Evolutionary conservation across 495 filamentous ascomycete species (phyloP), one percentile per base, ranked within the genome.

Genomic region (Hyaloscypha bicolor): DNA sequence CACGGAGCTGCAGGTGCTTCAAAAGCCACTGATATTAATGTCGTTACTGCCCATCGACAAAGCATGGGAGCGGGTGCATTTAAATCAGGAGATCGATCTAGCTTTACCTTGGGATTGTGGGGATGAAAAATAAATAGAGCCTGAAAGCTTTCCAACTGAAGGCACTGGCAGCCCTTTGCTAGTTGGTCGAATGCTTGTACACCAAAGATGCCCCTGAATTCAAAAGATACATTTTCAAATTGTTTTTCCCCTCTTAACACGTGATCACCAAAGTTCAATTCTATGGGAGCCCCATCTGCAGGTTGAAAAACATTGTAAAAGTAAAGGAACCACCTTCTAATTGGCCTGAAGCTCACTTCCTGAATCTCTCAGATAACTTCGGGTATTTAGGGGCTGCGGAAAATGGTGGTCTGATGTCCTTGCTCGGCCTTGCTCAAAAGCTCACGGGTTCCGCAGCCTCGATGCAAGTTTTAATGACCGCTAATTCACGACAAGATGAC

Each of bases 61-160:
- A 89, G 86, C 73, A 78, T 88, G 71, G 86, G 85, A 22, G 82
- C 88, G 0, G 68, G 51, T 16, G 65, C 82, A 62, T 69, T 74
- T 14, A 71, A 67, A 48, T 30, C 68, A 57, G 79, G 80, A 25
- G 85, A 89, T 73, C 82, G 84, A 67, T 83, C 79, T 35, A 89
- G 86, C 66, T 96, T 91, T 92, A 94, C 92, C 21, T 75, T 96
- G 68, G 93, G 91, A 6, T 79, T 87, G 39, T 96, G 91, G 91
- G 92, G 88, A 59, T 89, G 73, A 82, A n/a, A n/a, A 59, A 31
- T 30, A 60, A 45, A 3, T 12, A 21, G 5, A 29, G 12, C 29
- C 21, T 31, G 60, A 16, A 21, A 14, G 37, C 19, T 9, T 11
- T 48, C 16, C 19, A 48, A 16, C 4, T 48, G 42, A 12, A 48